Conservation (phyloP, 805 yeast species). For the Candida peoriensis region DNA sequence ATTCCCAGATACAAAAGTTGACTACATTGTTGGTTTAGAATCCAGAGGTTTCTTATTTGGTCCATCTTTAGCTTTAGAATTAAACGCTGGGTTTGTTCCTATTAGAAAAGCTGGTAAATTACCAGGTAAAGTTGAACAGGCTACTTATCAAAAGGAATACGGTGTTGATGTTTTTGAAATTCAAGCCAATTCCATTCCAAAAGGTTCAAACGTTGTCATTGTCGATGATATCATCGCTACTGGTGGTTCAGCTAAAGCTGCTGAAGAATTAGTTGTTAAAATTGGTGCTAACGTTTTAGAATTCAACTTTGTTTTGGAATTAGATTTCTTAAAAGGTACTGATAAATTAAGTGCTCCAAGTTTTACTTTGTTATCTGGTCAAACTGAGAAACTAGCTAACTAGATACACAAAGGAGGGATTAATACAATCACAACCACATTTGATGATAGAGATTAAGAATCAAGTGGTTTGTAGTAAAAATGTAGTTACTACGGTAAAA, state of each 20-base stretch:
- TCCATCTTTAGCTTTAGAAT: conserved; percentile 86
- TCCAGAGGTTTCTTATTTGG: conserved; percentile 97
- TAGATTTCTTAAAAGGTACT: conserved; percentile 92
- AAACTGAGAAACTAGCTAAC: no score
- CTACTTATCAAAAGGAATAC: conserved; percentile 83
- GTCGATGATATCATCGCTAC: conserved; percentile 98
- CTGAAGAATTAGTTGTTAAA: conserved; percentile 73
- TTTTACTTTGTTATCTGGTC: conserved; percentile 86
- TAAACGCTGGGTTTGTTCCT: conserved; percentile 90
- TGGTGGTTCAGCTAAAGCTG: conserved; percentile 94
- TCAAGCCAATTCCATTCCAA: conserved; percentile 75
- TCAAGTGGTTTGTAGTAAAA: no score
- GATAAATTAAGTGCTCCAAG: conserved; percentile 80
- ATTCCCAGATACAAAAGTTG: conserved; percentile 58
- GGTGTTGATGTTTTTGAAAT: conserved; percentile 88
- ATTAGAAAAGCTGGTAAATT: conserved; percentile 93
- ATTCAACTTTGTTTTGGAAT: conserved; percentile 87
- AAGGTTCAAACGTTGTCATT: conserved; percentile 75
- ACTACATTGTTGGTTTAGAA: conserved; percentile 90
- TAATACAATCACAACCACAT: no score
- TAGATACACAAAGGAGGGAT: no score
- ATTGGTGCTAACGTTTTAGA: conserved; percentile 71
- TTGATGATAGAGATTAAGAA: no score
- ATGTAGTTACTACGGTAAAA: no score
- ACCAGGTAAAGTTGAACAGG: conserved; percentile 77